Conservation (phyloP, 768 basidiomycete species). For the Serendipita sp. region DNA sequence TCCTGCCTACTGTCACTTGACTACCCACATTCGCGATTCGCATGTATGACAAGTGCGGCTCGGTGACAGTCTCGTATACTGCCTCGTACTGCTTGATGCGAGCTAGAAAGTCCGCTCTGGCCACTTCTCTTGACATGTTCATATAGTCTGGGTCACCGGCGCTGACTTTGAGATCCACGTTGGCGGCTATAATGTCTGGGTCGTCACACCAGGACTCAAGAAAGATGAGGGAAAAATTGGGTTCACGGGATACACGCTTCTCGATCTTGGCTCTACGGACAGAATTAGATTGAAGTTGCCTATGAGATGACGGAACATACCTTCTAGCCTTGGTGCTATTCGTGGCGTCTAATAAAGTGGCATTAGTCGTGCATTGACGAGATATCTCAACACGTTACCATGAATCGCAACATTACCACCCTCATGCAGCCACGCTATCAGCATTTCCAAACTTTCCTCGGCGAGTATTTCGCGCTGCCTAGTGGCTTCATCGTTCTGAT, state of each 20-base stretch:
- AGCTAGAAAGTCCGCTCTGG: conserved; percentile 75
- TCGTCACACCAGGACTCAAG: conserved; percentile 92
- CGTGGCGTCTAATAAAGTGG: conserved; percentile 64
- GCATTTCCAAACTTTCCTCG: conserved; percentile 81
- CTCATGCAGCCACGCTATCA: conserved; percentile 86
- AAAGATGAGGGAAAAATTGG: conserved; percentile 76
- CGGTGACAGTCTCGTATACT: conserved; percentile 88
- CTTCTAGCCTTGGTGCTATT: conserved; percentile 72
- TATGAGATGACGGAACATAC: conserved; percentile 21
- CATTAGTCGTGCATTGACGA: not conserved
- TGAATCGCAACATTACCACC: conserved; percentile 98
- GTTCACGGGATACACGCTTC: conserved; percentile 70
- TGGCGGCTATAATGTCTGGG: conserved; percentile 84
- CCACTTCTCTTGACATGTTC: conserved; percentile 66
- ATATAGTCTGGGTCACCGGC: conserved; percentile 98
- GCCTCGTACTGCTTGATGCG: conserved; percentile 89
- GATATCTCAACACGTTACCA: conserved; percentile 31
- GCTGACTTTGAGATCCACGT: conserved; percentile 87
- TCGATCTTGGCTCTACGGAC: conserved; percentile 58
- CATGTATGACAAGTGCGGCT: conserved; percentile 78
- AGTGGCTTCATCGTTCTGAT: conserved; percentile 63
- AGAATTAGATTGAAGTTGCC: conserved; percentile 3
- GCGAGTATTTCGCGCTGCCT: conserved; percentile 67
- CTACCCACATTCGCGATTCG: conserved; percentile 87
- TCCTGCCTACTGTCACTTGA: conserved; percentile 69